These are phyloP conservation scores for Trichoderma arundinaceum DNA, from an alignment of 2,329 filamentous ascomycete species.

Conservation along the genomic window DNA sequence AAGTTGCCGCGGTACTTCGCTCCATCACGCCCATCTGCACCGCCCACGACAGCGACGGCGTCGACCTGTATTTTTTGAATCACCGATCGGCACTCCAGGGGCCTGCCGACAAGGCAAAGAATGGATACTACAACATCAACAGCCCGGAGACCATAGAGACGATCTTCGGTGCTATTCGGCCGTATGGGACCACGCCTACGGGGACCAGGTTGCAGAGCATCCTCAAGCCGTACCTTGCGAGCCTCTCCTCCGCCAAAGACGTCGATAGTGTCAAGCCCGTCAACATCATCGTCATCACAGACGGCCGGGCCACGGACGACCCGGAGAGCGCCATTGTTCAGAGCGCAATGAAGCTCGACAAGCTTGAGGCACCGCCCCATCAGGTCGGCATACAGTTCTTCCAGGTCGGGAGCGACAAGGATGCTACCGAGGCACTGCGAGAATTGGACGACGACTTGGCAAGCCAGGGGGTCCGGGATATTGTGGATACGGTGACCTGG, in stretches of 20 bases:
- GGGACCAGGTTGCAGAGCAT: conserved; percentile 74
- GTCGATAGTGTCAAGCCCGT: conserved; percentile 69
- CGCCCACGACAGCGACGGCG: conserved; percentile 77
- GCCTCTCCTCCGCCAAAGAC: conserved; percentile 48
- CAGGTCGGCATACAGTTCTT: conserved; percentile 96
- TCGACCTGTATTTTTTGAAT: conserved; percentile 93
- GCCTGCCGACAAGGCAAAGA: conserved; percentile 47
- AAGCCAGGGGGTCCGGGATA: conserved; percentile 71
- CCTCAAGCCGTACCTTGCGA: conserved; percentile 70
- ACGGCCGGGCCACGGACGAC: conserved; percentile 82
- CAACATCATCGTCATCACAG: conserved; percentile 92
- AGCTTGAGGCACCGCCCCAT: conserved; percentile 71
- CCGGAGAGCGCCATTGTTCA: conserved; percentile 71
- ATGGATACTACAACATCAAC: conserved; percentile 69
- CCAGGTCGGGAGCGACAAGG: conserved; percentile 79
- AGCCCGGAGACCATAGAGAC: conserved; percentile 61
- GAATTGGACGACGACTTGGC: conserved; percentile 75
- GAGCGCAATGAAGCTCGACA: conserved; percentile 73
- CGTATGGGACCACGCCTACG: conserved; percentile 73
- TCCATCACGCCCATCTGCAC: conserved; percentile 84
- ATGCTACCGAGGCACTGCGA: conserved; percentile 68
- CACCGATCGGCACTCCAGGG: conserved; percentile 53
- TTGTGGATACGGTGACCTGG: conserved; percentile 89
- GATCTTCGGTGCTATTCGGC: conserved; percentile 73
- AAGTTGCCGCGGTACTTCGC: conserved; percentile 72